A percentile compares a stretch with the other conserved stretches of the same genome.
These are phyloP conservation scores for Ceratocystis eucalypticola DNA, from an alignment of 2,329 filamentous ascomycete genomes.

Conservation along the genomic window DNA sequence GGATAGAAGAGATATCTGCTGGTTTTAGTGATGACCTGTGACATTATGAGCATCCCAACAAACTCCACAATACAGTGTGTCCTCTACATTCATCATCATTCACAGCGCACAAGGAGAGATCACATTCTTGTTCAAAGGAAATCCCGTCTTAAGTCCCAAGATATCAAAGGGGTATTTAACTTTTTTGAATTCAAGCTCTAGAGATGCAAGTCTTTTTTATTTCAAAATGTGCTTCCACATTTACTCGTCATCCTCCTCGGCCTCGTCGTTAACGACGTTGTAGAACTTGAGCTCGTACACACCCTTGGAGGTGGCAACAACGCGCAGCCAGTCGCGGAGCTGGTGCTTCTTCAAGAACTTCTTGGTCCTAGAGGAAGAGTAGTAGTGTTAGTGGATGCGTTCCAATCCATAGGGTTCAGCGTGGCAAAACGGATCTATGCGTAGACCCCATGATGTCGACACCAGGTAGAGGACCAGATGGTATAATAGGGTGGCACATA, in stretches of 20 bases:
- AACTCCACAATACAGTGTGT: background rate
- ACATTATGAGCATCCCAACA: background rate
- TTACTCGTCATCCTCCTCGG: conserved; percentile 97
- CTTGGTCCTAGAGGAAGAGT: conserved; percentile 62
- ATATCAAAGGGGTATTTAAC: conserved; percentile 17
- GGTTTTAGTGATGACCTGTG: background rate
- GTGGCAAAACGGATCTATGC: background rate
- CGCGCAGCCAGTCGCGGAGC: conserved; percentile 98
- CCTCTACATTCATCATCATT: too few relatives aligned
- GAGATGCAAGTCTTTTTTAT: conserved; percentile 12
- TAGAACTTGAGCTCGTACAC: conserved; percentile 99
- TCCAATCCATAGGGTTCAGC: background rate
- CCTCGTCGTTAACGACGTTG: conserved; percentile 98
- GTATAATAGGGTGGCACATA: conserved; percentile 36
- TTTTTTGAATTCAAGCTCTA: conserved; percentile 18
- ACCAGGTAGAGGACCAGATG: conserved; percentile 21
- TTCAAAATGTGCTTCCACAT: conserved; percentile 25
- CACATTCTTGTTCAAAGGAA: too few relatives aligned
- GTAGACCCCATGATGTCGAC: background rate
- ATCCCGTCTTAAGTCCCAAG: background rate
- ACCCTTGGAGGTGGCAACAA: conserved; percentile 94
- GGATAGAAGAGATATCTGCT: too few relatives aligned
- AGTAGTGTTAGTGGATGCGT: background rate
- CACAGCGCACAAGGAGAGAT: background rate
- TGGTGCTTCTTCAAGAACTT: conserved; percentile 99